Evolutionary conservation across 1,284 basidiomycete species (phyloP), one percentile per base, ranked within the genome.

Genomic region (Trametes polyzona): DNA sequence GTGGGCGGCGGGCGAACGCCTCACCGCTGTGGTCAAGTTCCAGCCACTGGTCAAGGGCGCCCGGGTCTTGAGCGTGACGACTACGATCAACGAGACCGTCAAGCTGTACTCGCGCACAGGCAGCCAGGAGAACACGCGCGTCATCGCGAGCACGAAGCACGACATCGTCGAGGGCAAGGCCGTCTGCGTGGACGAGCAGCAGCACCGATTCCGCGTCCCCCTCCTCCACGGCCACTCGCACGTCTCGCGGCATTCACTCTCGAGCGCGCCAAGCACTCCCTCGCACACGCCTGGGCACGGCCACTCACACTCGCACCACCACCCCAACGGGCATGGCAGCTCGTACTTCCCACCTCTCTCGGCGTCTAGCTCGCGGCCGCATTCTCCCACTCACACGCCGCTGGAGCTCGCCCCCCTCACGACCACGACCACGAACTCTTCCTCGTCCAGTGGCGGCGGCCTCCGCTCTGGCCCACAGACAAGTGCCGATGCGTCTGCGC

Each of bases 11-110:
- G 94, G 95, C 5, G 94, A 96, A 73, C 82, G 81, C 14, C 77
- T 96, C 53, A 89, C 88, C 0, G 88, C 92, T 0, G 78, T 90
- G 19, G 82, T 94, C 74, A 96, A 96, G 72, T 93, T 96, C 70
- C 87, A 87, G 48, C 95, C 95, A 0, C 76, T 96, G 10, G 78
- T 82, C 36, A 97, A 98, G 72, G 95, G 95, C 11, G 87, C 92
- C 5, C 77, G 80, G 39, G 88, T 97, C 10, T 74, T 86, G 3
- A 82, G 74, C 49, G 81, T 96, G 24, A 76, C 79, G 24, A 90
- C 88, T 2, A 81, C 84, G 5, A 78, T 97, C 53, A 86, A 88
- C 60, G 94, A 96, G 74, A 83, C 86, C 8, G 84, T 87, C 4
- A 90, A 88, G 71, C 76, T 90, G 16, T 82, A 81, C 62, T 75